Evolutionary conservation across 2,329 filamentous ascomycete species (phyloP).

Genomic region (Stemphylium beticola): DNA sequence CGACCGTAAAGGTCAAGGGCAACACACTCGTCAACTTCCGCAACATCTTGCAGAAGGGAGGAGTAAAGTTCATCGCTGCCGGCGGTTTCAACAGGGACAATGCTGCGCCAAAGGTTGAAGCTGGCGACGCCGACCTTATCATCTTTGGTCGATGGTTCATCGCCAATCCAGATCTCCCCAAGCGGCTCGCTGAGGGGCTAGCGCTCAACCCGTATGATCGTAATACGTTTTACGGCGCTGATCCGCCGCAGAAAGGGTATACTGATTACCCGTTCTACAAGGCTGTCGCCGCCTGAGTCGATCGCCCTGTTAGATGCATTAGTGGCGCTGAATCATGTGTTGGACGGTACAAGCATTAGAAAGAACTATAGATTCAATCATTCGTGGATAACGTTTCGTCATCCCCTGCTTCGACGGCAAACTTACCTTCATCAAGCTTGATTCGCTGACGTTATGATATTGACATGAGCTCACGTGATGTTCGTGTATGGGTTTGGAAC

Average conservation of each 20-base stretch:
- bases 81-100: conserved; percentile 62
- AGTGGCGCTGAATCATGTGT: conserved; percentile 5
- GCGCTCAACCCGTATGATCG: conserved; percentile 51
- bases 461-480: too few relatives aligned
- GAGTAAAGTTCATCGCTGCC: conserved; percentile 62
- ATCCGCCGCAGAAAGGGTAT: conserved; percentile 48
- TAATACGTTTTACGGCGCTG: conserved; percentile 53
- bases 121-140: conserved; percentile 47
- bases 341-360: not conserved
- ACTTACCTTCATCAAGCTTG: too few relatives aligned
- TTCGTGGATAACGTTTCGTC: too few relatives aligned
- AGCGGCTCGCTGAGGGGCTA: conserved; percentile 50
- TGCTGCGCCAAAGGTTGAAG: conserved; percentile 57
- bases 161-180: conserved; percentile 55
- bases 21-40: conserved; percentile 48
- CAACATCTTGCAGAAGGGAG: conserved; percentile 55
- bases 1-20: conserved; percentile 30
- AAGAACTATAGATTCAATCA: too few relatives aligned
- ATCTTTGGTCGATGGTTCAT: conserved; percentile 56
- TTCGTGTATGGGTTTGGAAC: too few relatives aligned
- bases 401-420: too few relatives aligned
- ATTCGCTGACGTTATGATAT: too few relatives aligned
- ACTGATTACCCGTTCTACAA: conserved; percentile 49
- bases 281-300: conserved; percentile 24
- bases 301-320: conserved; percentile 13